phyloP scores from a whole-genome alignment of 371 early-diverging fungal species.

The Haplosporangium sp. region DNA sequence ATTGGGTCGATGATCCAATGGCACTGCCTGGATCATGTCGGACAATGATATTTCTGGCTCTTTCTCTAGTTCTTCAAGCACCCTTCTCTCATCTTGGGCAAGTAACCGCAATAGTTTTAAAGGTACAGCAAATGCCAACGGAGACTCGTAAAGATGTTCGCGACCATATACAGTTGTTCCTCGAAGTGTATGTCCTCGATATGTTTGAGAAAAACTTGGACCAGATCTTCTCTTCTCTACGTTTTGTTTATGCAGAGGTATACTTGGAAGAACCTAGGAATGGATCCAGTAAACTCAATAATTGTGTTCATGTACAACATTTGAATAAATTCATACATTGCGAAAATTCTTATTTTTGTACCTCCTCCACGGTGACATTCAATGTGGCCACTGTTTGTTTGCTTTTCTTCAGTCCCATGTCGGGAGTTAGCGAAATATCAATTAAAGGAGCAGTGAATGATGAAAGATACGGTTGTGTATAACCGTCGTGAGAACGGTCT shows the following conservation, averaged over 20 bases:
- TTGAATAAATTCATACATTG: too few species aligned
- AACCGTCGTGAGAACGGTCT: not conserved
- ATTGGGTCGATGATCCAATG: constrained; percentile 40
- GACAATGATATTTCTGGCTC: constrained; percentile 35
- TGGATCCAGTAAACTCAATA: not conserved
- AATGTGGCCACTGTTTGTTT: constrained; percentile 46
- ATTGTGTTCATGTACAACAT: not conserved
- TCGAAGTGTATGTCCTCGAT: constrained; percentile 38
- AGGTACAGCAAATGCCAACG: constrained; percentile 41
- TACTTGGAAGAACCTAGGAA: constrained; percentile 24
- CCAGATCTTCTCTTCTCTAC: constrained; percentile 27
- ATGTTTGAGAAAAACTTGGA: constrained; percentile 49
- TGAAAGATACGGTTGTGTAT: not conserved
- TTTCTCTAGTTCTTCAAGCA: constrained; percentile 41
- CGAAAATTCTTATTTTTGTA: not conserved
- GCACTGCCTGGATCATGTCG: constrained; percentile 49
- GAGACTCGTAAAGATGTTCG: constrained; percentile 48
- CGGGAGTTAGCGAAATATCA: constrained; percentile 22
- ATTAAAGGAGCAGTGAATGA: constrained; percentile 26
- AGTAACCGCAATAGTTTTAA: constrained; percentile 39
- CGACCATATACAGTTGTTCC: constrained; percentile 45
- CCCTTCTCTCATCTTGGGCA: constrained; percentile 40
- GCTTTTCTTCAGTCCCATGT: constrained; percentile 31
- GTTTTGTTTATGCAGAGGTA: constrained; percentile 18
- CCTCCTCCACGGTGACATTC: constrained; percentile 41